Base-by-base conservation (phyloP, 73 alveolate genomes). In the Diophrys sp. region DNA sequence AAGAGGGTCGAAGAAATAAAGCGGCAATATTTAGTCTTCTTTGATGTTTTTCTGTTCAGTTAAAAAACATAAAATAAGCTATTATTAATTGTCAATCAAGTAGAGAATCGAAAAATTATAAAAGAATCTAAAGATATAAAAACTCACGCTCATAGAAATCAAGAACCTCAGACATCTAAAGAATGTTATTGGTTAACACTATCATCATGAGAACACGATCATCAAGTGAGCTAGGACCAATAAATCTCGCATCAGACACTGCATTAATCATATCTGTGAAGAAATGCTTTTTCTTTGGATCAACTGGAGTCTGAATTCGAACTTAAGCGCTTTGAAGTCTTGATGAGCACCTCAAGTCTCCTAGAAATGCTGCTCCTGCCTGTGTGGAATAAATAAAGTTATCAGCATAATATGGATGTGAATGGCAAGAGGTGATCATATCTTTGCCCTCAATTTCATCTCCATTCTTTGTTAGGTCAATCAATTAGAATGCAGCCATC, bases 221-320 rank as follows among this genome's bases (percentile, higher is more conserved):
- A n/a, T n/a, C n/a, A n/a, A n/a, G n/a, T n/a, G n/a, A n/a, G n/a
- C n/a, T n/a, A n/a, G n/a, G n/a, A 84, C 77, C 29, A 91, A 90
- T 68, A 54, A 91, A 91, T 62, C 76, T 74, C 2, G 90, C 95
- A 77, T 85, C 89, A 14, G 93, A 77, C 23, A 89, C 74, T 8
- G 95, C 82, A 14, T 88, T 84, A 31, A 91, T 91, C 62, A 91
- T 91, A 56, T 91, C 97, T 14, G 95, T 81, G 80, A 81, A 91
- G 77, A 81, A 81, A 75, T 91, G 90, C 83, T 83, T 83, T 29
- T 74, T 67, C 23, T 88, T 77, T 33, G 90, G 92, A 67, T 87
- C 93, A 70, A 88, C 94, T 14, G 85, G 31, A 31, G 78, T 82
- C 31, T 77, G 80, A 73, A 82, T 67, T 11, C 82, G 75, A 27